Evolutionary conservation across 2,329 filamentous ascomycete genomes (phyloP).

Genomic region (Rutstroemia sp.): DNA sequence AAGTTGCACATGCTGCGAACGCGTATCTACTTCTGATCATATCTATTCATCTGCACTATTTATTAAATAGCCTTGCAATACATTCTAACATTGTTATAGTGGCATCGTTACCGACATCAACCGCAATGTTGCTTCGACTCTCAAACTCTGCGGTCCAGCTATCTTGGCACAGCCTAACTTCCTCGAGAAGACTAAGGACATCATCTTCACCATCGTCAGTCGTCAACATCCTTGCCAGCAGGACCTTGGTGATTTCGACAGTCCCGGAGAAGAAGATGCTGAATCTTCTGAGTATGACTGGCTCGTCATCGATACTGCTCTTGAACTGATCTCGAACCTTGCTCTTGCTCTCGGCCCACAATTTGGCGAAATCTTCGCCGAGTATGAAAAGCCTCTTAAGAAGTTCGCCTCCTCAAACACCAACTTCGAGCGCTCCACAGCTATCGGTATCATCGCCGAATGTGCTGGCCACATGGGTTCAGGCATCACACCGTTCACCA

Average conservation of each 20-base stretch:
- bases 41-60: slow-evolving; percentile 13
- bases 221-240: slow-evolving; percentile 90
- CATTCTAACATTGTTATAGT: slow-evolving; percentile 6
- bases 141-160: slow-evolving; percentile 85
- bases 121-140: slow-evolving; percentile 80
- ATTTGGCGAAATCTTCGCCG: slow-evolving; percentile 87
- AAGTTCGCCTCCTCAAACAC: slow-evolving; percentile 84
- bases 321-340: slow-evolving; percentile 83
- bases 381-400: slow-evolving; percentile 86
- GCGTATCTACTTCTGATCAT: slow-evolving; percentile 45
- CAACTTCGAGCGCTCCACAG: slow-evolving; percentile 78
- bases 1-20: slow-evolving; percentile 83
- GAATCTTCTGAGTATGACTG: slow-evolving; percentile 93
- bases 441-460: slow-evolving; percentile 88
- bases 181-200: slow-evolving; percentile 68
- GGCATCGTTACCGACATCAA: slow-evolving; percentile 82
- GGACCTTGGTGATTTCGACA: slow-evolving; percentile 76
- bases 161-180: slow-evolving; percentile 68
- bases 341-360: slow-evolving; percentile 72
- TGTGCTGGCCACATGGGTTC: slow-evolving; percentile 77
- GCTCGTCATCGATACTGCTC: slow-evolving; percentile 88
- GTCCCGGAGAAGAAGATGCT: slow-evolving; percentile 58
- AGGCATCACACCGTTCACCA: slow-evolving; percentile 75
- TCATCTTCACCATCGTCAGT: slow-evolving; percentile 72
- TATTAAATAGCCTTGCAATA: slow-evolving; percentile 12